Evolutionary conservation across 2,329 filamentous ascomycete species (phyloP).

Genomic region (Xylaria sp.): DNA sequence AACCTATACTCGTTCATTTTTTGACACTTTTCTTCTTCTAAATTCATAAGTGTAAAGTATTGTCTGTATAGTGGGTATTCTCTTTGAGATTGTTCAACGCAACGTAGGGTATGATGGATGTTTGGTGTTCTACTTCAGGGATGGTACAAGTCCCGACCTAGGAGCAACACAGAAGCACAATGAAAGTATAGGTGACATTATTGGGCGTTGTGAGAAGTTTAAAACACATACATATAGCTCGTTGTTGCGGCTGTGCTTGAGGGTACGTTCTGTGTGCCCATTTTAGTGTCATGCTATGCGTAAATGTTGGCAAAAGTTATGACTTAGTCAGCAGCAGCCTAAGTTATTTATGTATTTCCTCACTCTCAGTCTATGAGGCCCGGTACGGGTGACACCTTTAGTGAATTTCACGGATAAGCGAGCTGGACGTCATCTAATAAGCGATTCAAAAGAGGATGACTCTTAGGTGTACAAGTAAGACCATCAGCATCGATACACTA

Average conservation of each 20-base stretch:
- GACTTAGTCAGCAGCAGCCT: background rate
- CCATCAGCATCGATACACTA: background rate
- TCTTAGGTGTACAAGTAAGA: background rate
- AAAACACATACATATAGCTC: background rate
- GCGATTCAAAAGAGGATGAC: background rate
- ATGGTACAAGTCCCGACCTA: background rate
- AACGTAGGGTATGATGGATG: too few species aligned
- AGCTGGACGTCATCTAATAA: constrained; percentile 3
- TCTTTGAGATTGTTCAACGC: too few species aligned
- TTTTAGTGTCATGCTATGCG: background rate
- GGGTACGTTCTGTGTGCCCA: background rate
- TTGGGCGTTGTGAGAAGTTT: too few species aligned
- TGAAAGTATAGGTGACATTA: background rate
- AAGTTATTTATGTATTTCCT: background rate
- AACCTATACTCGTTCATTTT: background rate
- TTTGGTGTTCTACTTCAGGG: too few species aligned
- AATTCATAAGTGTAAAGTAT: too few species aligned
- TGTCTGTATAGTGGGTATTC: too few species aligned
- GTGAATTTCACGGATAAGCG: background rate
- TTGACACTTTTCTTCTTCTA: too few species aligned
- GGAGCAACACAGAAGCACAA: background rate
- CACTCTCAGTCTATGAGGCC: background rate
- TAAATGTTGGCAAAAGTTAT: background rate
- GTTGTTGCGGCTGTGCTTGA: background rate
- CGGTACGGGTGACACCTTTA: background rate